Evolutionary conservation across 2,329 filamentous ascomycete species (phyloP).

Genomic region (Hypoxylon sp.): DNA sequence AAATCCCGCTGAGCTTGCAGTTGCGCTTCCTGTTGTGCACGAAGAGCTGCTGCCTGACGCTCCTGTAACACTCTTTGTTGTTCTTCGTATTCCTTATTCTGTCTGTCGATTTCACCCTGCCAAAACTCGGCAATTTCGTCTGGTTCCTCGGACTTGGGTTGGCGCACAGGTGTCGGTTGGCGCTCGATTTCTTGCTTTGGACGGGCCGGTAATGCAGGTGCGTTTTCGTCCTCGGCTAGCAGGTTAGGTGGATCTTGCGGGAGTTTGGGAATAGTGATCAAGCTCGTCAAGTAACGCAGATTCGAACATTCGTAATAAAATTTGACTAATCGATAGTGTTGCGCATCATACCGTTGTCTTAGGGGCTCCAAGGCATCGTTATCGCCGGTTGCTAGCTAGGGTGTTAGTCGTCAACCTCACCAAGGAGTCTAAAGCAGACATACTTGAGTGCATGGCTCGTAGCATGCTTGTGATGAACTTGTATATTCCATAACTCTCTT

Average conservation of each 20-base stretch:
- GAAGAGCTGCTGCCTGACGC: conserved; percentile 85
- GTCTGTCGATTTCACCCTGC: conserved; percentile 91
- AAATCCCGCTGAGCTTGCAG: conserved; percentile 94
- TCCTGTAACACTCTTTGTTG: conserved; percentile 92
- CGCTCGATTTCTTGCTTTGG: conserved; percentile 81
- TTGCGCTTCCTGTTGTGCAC: conserved; percentile 85
- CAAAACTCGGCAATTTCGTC: conserved; percentile 98
- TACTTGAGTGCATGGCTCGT: conserved; percentile 95
- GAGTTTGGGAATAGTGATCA: conserved; percentile 96
- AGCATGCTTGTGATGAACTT: conserved; percentile 99
- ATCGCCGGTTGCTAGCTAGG: conserved; percentile 81
- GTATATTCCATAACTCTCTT: conserved; percentile 99
- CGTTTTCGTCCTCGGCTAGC: conserved; percentile 85
- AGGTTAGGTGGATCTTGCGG: conserved; percentile 94
- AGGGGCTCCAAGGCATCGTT: conserved; percentile 92
- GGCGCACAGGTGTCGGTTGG: conserved; percentile 77
- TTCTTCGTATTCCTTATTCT: conserved; percentile 95
- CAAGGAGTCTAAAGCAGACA: conserved; percentile 53
- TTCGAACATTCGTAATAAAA: conserved; percentile 99
- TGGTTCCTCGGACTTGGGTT: conserved; percentile 81
- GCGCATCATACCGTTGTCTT: conserved; percentile 90
- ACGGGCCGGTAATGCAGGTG: conserved; percentile 85
- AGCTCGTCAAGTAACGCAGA: conserved; percentile 92
- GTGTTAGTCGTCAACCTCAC: conserved; percentile 46
- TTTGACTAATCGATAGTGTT: conserved; percentile 95